A percentile compares a stretch with the other conserved stretches of the same genome.
These are phyloP conservation scores for Penicillium psychrofluorescens DNA, from an alignment of 495 filamentous ascomycete genomes.

Conservation along the genomic window DNA sequence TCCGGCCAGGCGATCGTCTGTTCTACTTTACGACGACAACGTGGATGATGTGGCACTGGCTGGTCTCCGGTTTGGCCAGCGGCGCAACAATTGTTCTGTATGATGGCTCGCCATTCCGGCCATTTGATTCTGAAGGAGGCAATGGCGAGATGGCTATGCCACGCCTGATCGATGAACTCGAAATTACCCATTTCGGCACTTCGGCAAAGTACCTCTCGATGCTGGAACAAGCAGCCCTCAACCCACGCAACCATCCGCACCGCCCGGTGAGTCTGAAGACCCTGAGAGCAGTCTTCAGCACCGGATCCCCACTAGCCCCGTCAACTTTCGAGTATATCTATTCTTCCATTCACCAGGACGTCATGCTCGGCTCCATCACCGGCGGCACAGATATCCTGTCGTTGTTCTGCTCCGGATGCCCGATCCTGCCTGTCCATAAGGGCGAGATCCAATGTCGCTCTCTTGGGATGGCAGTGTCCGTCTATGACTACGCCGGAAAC, in stretches of 20 bases:
- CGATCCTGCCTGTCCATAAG: conserved; percentile 73
- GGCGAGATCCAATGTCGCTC: conserved; percentile 89
- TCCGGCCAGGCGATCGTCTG: conserved; percentile 56
- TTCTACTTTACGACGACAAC: conserved; percentile 89
- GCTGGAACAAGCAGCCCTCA: conserved; percentile 71
- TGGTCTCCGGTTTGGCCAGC: conserved; percentile 71
- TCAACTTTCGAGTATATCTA: conserved; percentile 92
- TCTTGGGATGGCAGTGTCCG: conserved; percentile 83
- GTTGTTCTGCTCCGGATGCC: conserved; percentile 80
- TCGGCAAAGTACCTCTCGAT: conserved; percentile 88
- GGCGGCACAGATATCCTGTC: conserved; percentile 93
- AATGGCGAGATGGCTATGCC: conserved; percentile 63
- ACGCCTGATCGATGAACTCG: conserved; percentile 58
- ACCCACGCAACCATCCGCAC: conserved; percentile 48
- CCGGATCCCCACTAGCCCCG: conserved; percentile 82
- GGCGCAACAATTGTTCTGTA: conserved; percentile 81
- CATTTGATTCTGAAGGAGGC: conserved; percentile 42
- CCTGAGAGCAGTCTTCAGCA: conserved; percentile 79
- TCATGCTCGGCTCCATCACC: conserved; percentile 80
- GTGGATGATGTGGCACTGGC: conserved; percentile 99
- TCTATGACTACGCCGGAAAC: conserved; percentile 57
- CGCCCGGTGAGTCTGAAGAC: conserved; percentile 46
- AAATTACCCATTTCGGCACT: conserved; percentile 86
- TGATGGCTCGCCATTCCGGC: conserved; percentile 80
- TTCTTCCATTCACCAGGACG: conserved; percentile 59